Conservation (phyloP, 2,329 filamentous ascomycete genomes). For the Triangularia verruculosa region DNA sequence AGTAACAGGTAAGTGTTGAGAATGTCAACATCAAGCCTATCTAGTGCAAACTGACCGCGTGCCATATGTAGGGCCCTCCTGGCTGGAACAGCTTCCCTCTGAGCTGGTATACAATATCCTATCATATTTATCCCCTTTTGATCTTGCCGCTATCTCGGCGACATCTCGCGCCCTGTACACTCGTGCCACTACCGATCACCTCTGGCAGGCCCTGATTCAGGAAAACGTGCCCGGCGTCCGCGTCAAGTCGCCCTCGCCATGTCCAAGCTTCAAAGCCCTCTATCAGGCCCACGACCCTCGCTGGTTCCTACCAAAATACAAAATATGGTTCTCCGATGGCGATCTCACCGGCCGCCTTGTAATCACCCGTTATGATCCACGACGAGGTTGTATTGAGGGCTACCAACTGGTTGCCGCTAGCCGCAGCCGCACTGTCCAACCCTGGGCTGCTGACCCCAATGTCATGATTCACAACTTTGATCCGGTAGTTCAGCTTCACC, state of each 20-base stretch:
- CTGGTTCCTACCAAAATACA: constrained; percentile 80
- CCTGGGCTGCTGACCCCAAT: constrained; percentile 63
- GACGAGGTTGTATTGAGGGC: constrained; percentile 73
- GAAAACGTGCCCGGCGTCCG: constrained; percentile 57
- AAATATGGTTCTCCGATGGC: constrained; percentile 81
- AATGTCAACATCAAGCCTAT: background rate
- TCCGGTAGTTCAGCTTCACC: constrained; percentile 66
- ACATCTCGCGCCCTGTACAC: constrained; percentile 60
- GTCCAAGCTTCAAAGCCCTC: constrained; percentile 64
- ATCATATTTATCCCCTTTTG: constrained; percentile 59
- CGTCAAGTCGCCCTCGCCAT: constrained; percentile 56
- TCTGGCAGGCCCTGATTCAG: constrained; percentile 72
- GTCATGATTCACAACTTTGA: constrained; percentile 72
- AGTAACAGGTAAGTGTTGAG: background rate
- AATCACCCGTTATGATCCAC: constrained; percentile 71
- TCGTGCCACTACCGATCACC: constrained; percentile 61
- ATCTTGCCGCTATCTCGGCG: constrained; percentile 58
- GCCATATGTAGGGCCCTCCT: background rate
- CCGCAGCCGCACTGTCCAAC: constrained; percentile 50
- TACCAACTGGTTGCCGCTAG: constrained; percentile 71
- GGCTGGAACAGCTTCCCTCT: constrained; percentile 54
- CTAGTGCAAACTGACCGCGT: background rate
- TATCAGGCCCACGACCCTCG: constrained; percentile 72
- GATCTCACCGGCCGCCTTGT: constrained; percentile 72
- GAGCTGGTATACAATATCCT: constrained; percentile 76